Evolutionary conservation across 768 basidiomycete genomes (phyloP), one percentile per base, ranked within the genome.

Genomic region (Podaxis rugospora): DNA sequence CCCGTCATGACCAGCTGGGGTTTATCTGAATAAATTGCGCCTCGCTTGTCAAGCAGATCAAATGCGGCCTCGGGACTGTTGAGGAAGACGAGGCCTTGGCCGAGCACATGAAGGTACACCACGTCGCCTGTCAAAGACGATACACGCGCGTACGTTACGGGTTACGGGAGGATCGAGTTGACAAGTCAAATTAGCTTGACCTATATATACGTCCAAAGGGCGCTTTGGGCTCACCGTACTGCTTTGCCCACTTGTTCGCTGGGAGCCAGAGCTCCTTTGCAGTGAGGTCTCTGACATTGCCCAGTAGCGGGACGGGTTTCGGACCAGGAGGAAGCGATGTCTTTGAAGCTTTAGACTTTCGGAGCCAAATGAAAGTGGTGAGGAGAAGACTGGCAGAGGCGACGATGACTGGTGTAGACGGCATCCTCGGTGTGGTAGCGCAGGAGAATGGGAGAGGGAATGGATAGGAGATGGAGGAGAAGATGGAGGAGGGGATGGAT

Each of bases 21-120:
- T 69, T 87, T 89, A 73, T 91, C 90, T 6, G 89, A 86, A 70
- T 91, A 92, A 28, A 90, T 85, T 7, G 80, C 74, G 5, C 89
- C 87, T 32, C 83, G 81, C 67, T 83, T 87, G 58, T 92, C 89
- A 64, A 93, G 74, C 58, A 93, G 72, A 37, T 90, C 89, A 40
- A 76, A 75, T 0, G 80, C 81, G 0, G 79, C 84, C 39, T 87
- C 80, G 5, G 80, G 78, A 36, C 80, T 81, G 71, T 85, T 88
- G 55, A 91, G 66, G 71, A 92, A 87, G 32, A 91, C 75, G 36
- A 92, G 80, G 1, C 83, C 80, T 62, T 89, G 83, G 0, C 88
- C 87, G 51, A 88, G 76, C 23, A 89, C 72, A 64, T 86, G 84
- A 37, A 90, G 70, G 66, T 88, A 85, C 0, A 85, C 83, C 65